phyloP scores from a whole-genome alignment of 192 early-diverging fungal species.

The Umbelopsis ramanniana region DNA sequence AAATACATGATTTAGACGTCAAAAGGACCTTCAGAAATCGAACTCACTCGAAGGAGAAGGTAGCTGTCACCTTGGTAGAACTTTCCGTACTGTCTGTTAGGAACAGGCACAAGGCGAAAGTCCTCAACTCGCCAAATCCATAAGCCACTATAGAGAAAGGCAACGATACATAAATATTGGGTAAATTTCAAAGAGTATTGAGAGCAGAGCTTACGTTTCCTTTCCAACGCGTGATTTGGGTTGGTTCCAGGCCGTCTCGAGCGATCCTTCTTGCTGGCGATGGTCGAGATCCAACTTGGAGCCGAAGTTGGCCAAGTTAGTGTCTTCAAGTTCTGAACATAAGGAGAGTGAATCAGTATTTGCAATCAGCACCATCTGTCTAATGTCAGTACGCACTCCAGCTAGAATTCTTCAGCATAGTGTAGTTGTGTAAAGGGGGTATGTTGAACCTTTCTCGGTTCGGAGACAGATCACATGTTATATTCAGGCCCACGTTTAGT shows the following conservation, averaged over 20 bases:
- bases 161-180: background rate
- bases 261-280: conserved; percentile 22
- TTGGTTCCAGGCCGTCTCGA: conserved; percentile 39
- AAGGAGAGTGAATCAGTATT: background rate
- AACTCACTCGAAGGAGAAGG: conserved; percentile 70
- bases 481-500: no score
- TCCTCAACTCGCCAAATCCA: conserved; percentile 81
- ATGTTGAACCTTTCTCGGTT: background rate
- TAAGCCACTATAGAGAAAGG: conserved; percentile 52
- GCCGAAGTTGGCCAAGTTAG: conserved; percentile 20
- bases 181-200: background rate
- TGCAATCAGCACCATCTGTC: no score
- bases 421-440: background rate
- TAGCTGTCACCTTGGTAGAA: conserved; percentile 83
- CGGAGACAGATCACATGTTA: background rate
- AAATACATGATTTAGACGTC: no score
- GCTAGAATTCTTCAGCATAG: conserved; percentile 4
- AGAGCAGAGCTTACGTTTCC: conserved; percentile 25
- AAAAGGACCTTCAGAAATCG: background rate
- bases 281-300: conserved; percentile 21
- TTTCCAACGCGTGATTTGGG: conserved; percentile 33
- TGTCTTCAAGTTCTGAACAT: conserved; percentile 13
- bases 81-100: conserved; percentile 61
- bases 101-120: conserved; percentile 70
- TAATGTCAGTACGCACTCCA: background rate